Evolutionary conservation across 1,284 basidiomycete species (phyloP), one percentile per base, ranked within the genome.

Genomic region (Sporisorium scitamineum): DNA sequence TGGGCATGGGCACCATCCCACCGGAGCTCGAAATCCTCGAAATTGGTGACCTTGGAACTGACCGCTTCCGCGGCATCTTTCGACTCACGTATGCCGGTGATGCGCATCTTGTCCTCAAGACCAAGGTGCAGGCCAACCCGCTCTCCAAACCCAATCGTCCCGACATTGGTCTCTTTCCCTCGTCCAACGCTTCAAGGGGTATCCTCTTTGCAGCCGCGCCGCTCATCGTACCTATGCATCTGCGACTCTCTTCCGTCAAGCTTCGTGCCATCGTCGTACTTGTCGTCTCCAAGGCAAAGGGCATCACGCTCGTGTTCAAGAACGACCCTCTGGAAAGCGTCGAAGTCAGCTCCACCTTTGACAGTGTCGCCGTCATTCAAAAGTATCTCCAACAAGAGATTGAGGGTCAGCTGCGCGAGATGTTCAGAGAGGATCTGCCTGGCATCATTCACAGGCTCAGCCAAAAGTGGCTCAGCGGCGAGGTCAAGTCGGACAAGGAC

Each of bases 261-360:
- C 91, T 99, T 37, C 92, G 92, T 79, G 97, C 96, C 34, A 98
- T 98, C 82, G 93, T 99, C 79, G 96, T 99, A 71, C 91, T 99
- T 52, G 95, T 99, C 80, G 94, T 99, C 59, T 97, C 95, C 27
- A 94, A 94, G 93, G 85, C 76, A 1, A 98, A 98, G 84, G 97
- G 97, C 54, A 97, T 99, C 85, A 99, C 97, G 0, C 90, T 99
- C 51, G 97, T 99, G 26, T 99, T 99, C 91, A 99, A 99, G 88
- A 99, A 97, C 61, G 97, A 99, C 86, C 97, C 97, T 0, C 89
- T 99, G 22, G 95, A 99, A 86, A 94, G 95, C 80, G 94, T 99
- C 60, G 93, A 98, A 83, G 98, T 99, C 81, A 94, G 92, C 85
- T 94, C 92, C 83, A 98, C 96, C 0, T 99, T 99, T 83, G 97